Evolutionary conservation across 1,284 basidiomycete genomes (phyloP), one percentile per base, ranked within the genome.

Genomic region (Porodaedalea pini): DNA sequence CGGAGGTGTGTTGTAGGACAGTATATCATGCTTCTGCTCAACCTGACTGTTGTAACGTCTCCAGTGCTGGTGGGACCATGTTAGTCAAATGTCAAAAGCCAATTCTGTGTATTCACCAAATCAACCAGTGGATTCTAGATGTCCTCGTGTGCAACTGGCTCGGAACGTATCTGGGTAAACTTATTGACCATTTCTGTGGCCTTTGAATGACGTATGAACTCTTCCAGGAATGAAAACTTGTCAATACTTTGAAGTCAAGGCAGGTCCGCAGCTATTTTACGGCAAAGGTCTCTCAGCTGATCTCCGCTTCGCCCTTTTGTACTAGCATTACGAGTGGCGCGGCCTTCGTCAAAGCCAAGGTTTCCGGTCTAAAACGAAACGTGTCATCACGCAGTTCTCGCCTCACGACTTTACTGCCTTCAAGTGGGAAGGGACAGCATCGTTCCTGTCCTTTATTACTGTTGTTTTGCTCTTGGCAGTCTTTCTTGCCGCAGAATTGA

Each of bases 61-160:
- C 54, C 63, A 89, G 87, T 91, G 89, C 65, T 91, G 88, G 89
- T 91, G 90, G 90, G 90, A 92, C 68, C 90, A 92, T 76, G 89
- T 90, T 71, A 68, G 84, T 77, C 34, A 55, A 10, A n/a, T 1
- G 11, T 21, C 29, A 29, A 59, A 21, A 56, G 31, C 45, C 15
- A 40, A 39, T 47, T 52, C 61, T 50, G 27, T 61, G 52, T 48
- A 49, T 45, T 59, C 37, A 47, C 57, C 21, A 49, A 39, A 40
- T 40, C 50, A 52, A 32, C 37, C 67, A 91, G 87, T 92, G 90
- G 90, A 75, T 92, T 57, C 75, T 92, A 51, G 90, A 92, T 69
- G 90, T 92, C 50, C 75, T 92, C 49, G 65, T 92, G 29, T 93
- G 90, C 73, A 93, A 93, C 69, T 92, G 90, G 89, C 69, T 90